Evolutionary conservation across 768 basidiomycete genomes (phyloP), one percentile per base, ranked within the genome.

Genomic region (Cystobasidium tubakii): DNA sequence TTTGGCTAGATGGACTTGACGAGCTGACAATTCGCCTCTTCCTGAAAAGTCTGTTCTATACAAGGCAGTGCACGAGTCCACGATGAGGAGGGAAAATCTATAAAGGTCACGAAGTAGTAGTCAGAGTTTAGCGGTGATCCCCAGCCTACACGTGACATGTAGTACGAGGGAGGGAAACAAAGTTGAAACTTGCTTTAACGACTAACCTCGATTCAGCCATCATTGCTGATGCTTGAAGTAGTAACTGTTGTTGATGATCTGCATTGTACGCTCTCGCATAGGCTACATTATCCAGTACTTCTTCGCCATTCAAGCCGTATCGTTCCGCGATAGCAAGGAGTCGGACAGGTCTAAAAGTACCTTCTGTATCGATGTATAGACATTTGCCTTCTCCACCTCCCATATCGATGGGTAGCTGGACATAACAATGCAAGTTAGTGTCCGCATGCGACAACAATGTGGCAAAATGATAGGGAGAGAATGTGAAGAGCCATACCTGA

Each of bases 321-420:
- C 96, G 85, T 82, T 96, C 94, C 1, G 96, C 95, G 13, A 94
- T 91, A 0, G 95, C 92, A 43, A 98, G 86, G 55, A 98, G 84
- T 67, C 96, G 90, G 50, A 91, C 90, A 25, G 96, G 96, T 77
- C 96, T 92, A 84, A 99, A 99, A 10, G 96, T 99, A 31, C 95
- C 95, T 80, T 99, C 96, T 0, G 96, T 98, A 81, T 99, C 96
- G 82, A 99, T 97, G 82, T 96, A 99, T 55, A 99, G 84, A 80
- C 95, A 97, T 83, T 99, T 99, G 44, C 96, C 96, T 82, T 99
- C 96, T 15, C 96, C 96, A 19, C 96, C 96, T 23, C 96, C 95
- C 94, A 98, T 97, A 78, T 87, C 89, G 53, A 93, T 89, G 1
- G 96, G 96, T 17, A 98, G 86, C 83, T 85, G 76, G 3, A 39